Evolutionary conservation across 345 rosid genomes (phyloP).

Genomic region (Citrus hindsii): DNA sequence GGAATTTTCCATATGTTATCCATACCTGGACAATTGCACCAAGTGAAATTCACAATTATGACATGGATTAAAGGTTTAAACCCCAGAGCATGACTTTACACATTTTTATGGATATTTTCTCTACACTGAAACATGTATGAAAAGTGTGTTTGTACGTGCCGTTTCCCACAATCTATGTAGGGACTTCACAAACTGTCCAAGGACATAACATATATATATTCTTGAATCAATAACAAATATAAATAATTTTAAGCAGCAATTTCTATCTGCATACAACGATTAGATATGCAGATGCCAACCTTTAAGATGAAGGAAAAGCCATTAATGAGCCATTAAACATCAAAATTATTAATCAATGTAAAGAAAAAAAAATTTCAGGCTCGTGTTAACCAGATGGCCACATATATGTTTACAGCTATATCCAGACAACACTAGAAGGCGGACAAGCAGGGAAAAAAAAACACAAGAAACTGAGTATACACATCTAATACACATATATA

Average conservation of each 20-base stretch:
- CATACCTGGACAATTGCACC: slow-evolving; percentile 41
- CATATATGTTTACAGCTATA: too few relatives aligned
- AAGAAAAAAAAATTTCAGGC: neutral
- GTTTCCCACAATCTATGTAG: neutral
- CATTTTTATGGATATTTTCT: neutral
- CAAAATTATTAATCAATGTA: neutral
- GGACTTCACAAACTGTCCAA: too few relatives aligned
- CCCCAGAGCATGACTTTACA: neutral
- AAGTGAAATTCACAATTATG: slow-evolving; percentile 1
- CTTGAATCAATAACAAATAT: neutral
- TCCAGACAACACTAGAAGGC: too few relatives aligned
- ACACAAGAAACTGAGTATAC: neutral
- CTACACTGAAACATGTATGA: neutral
- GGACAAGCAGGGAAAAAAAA: too few relatives aligned
- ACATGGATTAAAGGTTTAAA: slow-evolving; percentile 9
- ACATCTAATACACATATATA: neutral
- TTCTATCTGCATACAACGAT: neutral
- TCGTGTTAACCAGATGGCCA: too few relatives aligned
- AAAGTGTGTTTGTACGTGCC: neutral
- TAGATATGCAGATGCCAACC: neutral
- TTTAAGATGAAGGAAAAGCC: neutral
- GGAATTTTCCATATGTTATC: slow-evolving; percentile 67
- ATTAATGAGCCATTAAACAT: neutral
- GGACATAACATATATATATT: too few relatives aligned
- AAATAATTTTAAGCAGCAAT: neutral